Evolutionary conservation across 352 stramenopile species (phyloP).

Genomic region (Pythium scleroteichum): DNA sequence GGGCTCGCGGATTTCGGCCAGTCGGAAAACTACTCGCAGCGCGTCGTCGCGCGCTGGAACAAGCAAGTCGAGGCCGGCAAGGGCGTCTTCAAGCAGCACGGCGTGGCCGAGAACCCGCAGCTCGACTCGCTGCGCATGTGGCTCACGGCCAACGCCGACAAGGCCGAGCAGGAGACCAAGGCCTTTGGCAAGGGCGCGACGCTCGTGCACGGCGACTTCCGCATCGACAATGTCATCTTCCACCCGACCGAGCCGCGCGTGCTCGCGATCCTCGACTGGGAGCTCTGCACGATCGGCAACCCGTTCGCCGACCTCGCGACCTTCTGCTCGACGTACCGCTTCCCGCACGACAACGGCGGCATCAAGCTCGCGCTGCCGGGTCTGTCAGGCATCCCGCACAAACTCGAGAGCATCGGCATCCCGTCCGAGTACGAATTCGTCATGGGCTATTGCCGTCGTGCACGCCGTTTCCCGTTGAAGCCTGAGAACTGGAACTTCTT

Average conservation of each 20-base stretch:
- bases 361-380: conserved; percentile 61
- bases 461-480: conserved; percentile 49
- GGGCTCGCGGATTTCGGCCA: conserved; percentile 62
- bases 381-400: conserved; percentile 31
- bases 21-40: conserved; percentile 67
- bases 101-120: conserved; percentile 55
- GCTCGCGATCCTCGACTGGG: conserved; percentile 86
- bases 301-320: conserved; percentile 82
- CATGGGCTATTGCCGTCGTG: conserved; percentile 58
- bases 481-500: conserved; percentile 76
- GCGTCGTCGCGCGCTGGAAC: conserved; percentile 72
- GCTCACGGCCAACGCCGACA: conserved; percentile 48
- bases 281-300: conserved; percentile 87
- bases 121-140: conserved; percentile 57
- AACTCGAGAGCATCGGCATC: conserved; percentile 61
- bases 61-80: conserved; percentile 62
- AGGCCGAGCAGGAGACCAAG: conserved; percentile 47
- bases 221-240: conserved; percentile 87
- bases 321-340: conserved; percentile 52
- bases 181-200: conserved; percentile 21
- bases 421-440: conserved; percentile 61
- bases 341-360: conserved; percentile 37
- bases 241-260: conserved; percentile 83
- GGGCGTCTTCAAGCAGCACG: conserved; percentile 45
- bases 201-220: conserved; percentile 88